Evolutionary conservation across 1,284 basidiomycete genomes (phyloP).

Genomic region (Cryptococcus neoformans): DNA sequence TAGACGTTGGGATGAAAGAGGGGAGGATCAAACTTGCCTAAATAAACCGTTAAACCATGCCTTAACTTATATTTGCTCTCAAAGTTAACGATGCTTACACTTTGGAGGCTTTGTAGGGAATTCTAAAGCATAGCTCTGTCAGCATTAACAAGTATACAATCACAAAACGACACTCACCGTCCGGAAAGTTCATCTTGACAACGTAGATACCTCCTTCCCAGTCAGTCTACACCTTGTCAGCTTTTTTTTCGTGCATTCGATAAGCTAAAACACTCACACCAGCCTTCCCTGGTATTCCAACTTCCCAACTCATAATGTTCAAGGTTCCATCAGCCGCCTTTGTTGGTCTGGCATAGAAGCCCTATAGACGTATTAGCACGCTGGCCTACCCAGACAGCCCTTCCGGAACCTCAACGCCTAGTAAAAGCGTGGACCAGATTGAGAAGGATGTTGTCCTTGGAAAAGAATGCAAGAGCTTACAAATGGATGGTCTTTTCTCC

Average conservation of each 20-base stretch:
- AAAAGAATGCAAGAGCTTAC: conserved; percentile 57
- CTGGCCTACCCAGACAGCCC: not conserved
- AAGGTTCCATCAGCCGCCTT: conserved; percentile 89
- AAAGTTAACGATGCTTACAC: conserved; percentile 27
- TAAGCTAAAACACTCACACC: conserved; percentile 57
- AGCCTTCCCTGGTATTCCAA: conserved; percentile 85
- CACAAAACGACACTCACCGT: conserved; percentile 62
- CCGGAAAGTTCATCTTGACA: conserved; percentile 88
- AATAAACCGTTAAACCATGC: conserved; percentile 3
- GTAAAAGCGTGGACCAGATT: too few species aligned
- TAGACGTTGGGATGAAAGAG: conserved; percentile 99
- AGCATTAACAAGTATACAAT: conserved; percentile 6
- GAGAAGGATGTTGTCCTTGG: too few species aligned
- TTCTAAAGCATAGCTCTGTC: conserved; percentile 20
- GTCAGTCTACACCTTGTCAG: conserved; percentile 63
- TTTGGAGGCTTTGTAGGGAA: conserved; percentile 50
- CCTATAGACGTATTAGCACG: conserved; percentile 55
- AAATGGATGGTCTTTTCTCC: conserved; percentile 98
- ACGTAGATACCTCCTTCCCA: conserved; percentile 98
- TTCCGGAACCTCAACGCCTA: too few species aligned
- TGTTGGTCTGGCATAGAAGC: conserved; percentile 90
- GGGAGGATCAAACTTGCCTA: conserved; percentile 95
- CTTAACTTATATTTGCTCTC: not conserved
- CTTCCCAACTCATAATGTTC: conserved; percentile 98
- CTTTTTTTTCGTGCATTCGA: not conserved